Conservation (phyloP, 2,329 filamentous ascomycete species). For the Phoma sp. region DNA sequence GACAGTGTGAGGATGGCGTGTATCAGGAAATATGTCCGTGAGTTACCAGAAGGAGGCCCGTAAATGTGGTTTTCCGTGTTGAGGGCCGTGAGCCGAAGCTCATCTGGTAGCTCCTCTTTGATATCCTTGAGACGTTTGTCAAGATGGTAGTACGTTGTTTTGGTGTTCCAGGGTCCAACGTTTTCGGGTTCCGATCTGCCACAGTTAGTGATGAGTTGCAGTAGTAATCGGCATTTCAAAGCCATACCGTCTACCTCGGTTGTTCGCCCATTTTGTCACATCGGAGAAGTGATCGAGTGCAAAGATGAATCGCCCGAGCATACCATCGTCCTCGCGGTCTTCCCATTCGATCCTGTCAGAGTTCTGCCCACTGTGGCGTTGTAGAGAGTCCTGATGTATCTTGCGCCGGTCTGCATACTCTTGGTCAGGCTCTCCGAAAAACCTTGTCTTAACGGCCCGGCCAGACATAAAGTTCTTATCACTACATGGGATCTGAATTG, state of each 20-base stretch:
- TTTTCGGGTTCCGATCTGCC: slow-evolving; percentile 47
- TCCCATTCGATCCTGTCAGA: slow-evolving; percentile 52
- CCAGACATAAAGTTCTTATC: slow-evolving; percentile 71
- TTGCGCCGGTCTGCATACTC: slow-evolving; percentile 24
- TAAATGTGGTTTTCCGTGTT: slow-evolving; percentile 73
- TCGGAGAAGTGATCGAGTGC: slow-evolving; percentile 64
- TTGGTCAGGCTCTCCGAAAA: slow-evolving; percentile 27
- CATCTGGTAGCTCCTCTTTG: slow-evolving; percentile 61
- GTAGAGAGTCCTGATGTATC: slow-evolving; percentile 8
- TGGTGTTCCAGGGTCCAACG: slow-evolving; percentile 66
- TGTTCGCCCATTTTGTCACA: slow-evolving; percentile 65
- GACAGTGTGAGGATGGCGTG: slow-evolving; percentile 72
- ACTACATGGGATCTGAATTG: slow-evolving; percentile 72
- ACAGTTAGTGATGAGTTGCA: neutral
- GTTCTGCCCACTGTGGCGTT: slow-evolving; percentile 7
- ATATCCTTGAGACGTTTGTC: slow-evolving; percentile 61
- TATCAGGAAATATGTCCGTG: slow-evolving; percentile 70
- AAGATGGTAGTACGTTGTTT: slow-evolving; percentile 63
- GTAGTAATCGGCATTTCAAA: neutral
- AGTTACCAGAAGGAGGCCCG: slow-evolving; percentile 58
- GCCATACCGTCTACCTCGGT: slow-evolving; percentile 61
- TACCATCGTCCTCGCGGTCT: slow-evolving; percentile 57
- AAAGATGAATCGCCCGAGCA: slow-evolving; percentile 60
- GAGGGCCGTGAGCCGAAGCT: slow-evolving; percentile 64
- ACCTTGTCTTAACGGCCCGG: slow-evolving; percentile 60